These are phyloP conservation scores for Penicillium crystallinum DNA, from an alignment of 495 filamentous ascomycete genomes.

Conservation along the genomic window DNA sequence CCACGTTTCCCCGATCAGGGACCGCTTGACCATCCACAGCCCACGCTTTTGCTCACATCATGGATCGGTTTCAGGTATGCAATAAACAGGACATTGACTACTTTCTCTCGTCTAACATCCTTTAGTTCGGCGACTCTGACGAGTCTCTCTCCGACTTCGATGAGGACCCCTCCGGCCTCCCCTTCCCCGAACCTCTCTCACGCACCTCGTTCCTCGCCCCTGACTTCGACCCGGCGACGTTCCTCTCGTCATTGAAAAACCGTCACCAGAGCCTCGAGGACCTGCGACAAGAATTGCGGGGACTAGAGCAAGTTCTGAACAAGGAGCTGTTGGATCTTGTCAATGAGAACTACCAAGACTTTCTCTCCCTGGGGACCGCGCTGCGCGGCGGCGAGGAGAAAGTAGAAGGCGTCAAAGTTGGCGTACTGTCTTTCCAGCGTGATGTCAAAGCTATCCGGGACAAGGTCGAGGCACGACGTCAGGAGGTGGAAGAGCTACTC, in stretches of 20 bases:
- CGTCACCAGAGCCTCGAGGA: slow-evolving; percentile 96
- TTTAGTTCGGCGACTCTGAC: slow-evolving; percentile 48
- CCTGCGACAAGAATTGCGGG: slow-evolving; percentile 75
- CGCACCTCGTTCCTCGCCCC: slow-evolving; percentile 72
- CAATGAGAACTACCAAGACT: slow-evolving; percentile 88
- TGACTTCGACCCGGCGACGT: slow-evolving; percentile 73
- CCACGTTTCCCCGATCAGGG: slow-evolving; percentile 12
- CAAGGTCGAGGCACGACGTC: slow-evolving; percentile 47
- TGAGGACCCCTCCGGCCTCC: slow-evolving; percentile 63
- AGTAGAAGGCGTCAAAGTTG: slow-evolving; percentile 86
- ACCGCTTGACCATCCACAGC: neutral
- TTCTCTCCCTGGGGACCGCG: slow-evolving; percentile 74
- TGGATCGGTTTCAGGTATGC: slow-evolving; percentile 26
- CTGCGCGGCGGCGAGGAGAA: slow-evolving; percentile 85
- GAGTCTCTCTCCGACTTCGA: slow-evolving; percentile 50
- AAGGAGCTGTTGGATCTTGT: slow-evolving; percentile 89
- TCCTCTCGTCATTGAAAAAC: slow-evolving; percentile 76
- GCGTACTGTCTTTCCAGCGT: slow-evolving; percentile 74
- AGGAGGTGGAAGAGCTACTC: slow-evolving; percentile 51
- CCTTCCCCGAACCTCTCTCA: slow-evolving; percentile 76
- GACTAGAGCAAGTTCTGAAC: slow-evolving; percentile 65
- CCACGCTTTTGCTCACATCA: slow-evolving; percentile 10
- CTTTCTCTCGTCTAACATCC: neutral
- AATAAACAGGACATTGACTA: neutral
- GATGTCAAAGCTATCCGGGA: slow-evolving; percentile 60